Evolutionary conservation across 257 asterid genomes (phyloP).

Genomic region (Gentiana macrophylla): DNA sequence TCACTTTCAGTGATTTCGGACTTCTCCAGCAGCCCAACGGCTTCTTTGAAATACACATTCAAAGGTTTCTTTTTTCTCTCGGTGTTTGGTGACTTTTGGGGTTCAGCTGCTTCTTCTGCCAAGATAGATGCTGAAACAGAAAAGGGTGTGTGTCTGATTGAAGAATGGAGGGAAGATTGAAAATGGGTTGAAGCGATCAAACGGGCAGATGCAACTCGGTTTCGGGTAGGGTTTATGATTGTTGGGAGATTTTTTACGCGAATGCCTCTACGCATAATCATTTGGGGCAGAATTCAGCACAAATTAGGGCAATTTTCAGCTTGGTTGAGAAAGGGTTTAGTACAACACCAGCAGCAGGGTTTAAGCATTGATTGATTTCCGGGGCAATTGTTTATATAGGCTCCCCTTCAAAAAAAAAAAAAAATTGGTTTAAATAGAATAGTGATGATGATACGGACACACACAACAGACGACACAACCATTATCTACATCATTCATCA

Average conservation of each 20-base stretch:
- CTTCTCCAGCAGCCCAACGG: constrained; percentile 26
- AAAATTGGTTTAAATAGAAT: no score
- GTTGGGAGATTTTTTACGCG: constrained; percentile 11
- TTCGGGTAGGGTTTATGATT: constrained; percentile 12
- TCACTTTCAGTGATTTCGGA: constrained; percentile 7
- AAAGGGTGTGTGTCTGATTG: constrained; percentile 24
- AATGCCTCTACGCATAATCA: constrained; percentile 26
- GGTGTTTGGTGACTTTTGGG: constrained; percentile 2
- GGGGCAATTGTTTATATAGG: background rate
- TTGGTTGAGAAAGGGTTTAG: background rate
- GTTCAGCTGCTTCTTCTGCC: constrained; percentile 2
- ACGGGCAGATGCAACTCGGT: constrained; percentile 3
- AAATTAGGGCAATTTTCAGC: no score
- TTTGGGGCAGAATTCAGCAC: constrained; percentile 7
- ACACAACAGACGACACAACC: no score
- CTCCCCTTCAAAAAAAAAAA: no score
- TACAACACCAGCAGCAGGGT: background rate
- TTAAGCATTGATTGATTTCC: background rate
- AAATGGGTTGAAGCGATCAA: constrained; percentile 10
- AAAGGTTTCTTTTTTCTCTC: constrained; percentile 20
- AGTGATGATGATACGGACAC: background rate
- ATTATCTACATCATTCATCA: no score
- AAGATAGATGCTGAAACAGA: constrained; percentile 23
- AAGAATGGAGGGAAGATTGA: constrained; percentile 7
- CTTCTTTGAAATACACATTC: constrained; percentile 43